Evolutionary conservation across 2,329 filamentous ascomycete genomes (phyloP), one percentile per base, ranked within the genome.

Genomic region (Phialocephala subalpina): DNA sequence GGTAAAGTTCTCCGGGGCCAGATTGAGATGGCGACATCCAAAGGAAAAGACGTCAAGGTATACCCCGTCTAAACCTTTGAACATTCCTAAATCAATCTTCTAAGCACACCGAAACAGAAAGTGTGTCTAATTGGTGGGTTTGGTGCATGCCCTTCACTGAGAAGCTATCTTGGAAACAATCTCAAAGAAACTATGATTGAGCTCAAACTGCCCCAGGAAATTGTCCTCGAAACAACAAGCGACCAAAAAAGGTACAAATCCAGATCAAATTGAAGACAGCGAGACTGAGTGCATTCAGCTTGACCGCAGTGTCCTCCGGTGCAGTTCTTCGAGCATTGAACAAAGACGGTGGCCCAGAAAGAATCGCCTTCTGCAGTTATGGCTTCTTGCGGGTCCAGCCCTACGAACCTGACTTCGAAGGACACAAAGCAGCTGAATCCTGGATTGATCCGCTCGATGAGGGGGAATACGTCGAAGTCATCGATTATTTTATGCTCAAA

Each of bases 51-150:
- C 22, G 58, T 67, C 16, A 70, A 67, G 58, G 68, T 71, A 56
- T 27, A 49, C 42, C 18, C 1, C 9, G 1, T 12, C 42, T 2
- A 35, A 36, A 2, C 35, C 11, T 2, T 1, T 45, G 22, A 18
- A 3, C 12, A 33, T 53, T n/a, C 22, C 5, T 22, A 14, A 18
- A 42, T 3, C 6, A 2, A 53, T 38, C 1, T 3, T 25, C 20
- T 22, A 22, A 38, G 2, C 12, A 29, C 56, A 16, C 16, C 8
- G 33, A 35, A 45, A 22, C 22, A 72, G 71, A 73, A 70, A 67
- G 68, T 73, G 1, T 71, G 70, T 25, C 63, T 74, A 11, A 65
- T 73, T 18, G 71, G 72, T 33, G 71, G 68, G 1, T 74, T 74
- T 64, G 70, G 65, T 3, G 67, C 49, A 1, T 65, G 68, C 9